Conservation (phyloP, 179 eudicot genomes). For the Carnegiea gigantea region DNA sequence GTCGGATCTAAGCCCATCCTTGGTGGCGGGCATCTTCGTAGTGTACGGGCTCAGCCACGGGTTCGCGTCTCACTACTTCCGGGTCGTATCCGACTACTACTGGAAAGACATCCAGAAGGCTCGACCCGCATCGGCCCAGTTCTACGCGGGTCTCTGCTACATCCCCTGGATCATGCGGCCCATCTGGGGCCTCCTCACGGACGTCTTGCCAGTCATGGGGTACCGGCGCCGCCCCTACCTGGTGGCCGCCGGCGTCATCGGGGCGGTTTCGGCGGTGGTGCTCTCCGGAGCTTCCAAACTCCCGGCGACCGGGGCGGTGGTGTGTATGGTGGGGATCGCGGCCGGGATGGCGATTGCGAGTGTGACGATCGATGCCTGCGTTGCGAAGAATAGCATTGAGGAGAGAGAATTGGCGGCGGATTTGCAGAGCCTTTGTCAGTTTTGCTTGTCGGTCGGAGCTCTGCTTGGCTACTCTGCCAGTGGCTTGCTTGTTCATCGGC, state of each 20-base stretch:
- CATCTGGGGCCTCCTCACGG: constrained; percentile 62
- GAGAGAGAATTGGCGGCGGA: constrained; percentile 48
- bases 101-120: constrained; percentile 60
- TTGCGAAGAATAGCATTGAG: constrained; percentile 58
- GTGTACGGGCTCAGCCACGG: constrained; percentile 46
- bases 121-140: constrained; percentile 47
- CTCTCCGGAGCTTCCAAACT: neutral
- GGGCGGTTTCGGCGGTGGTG: constrained; percentile 29
- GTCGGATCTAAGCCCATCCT: constrained; percentile 29
- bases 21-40: constrained; percentile 35
- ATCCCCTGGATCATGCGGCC: constrained; percentile 70
- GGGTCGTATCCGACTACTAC: constrained; percentile 45
- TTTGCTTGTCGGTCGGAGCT: constrained; percentile 48
- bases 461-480: constrained; percentile 50
- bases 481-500: constrained; percentile 53
- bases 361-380: constrained; percentile 61
- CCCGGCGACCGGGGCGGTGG: constrained; percentile 38
- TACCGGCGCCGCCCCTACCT: constrained; percentile 57
- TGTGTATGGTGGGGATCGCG: constrained; percentile 40
- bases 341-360: constrained; percentile 47
- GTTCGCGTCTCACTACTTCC: constrained; percentile 39
- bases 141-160: constrained; percentile 47
- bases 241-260: constrained; percentile 41
- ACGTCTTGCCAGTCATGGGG: constrained; percentile 52
- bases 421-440: constrained; percentile 56